Percentiles rank a stretch among this genome's conserved stretches.
Evolutionary conservation across 352 stramenopile species (phyloP).

Genomic region (Globisporangium heterothallicum): DNA sequence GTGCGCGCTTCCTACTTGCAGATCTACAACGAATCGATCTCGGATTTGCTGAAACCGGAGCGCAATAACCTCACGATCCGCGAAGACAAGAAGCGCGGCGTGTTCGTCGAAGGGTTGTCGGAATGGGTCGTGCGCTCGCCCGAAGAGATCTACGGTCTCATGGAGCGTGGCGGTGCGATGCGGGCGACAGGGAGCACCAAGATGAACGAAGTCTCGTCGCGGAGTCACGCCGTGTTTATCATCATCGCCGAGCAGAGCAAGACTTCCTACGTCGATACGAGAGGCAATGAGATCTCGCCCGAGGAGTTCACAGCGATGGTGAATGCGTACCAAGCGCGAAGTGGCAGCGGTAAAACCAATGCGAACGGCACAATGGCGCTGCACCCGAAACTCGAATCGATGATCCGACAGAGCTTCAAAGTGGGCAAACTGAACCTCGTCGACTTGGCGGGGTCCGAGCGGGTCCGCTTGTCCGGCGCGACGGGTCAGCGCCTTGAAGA

Average conservation of each 20-base stretch:
- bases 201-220: slow-evolving; percentile 87
- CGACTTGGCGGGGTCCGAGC: slow-evolving; percentile 89
- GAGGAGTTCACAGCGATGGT: slow-evolving; percentile 86
- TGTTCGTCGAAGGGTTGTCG: slow-evolving; percentile 93
- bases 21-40: slow-evolving; percentile 96
- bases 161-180: slow-evolving; percentile 87
- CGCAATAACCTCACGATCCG: slow-evolving; percentile 90
- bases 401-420: slow-evolving; percentile 91
- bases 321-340: slow-evolving; percentile 60
- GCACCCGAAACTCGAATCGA: slow-evolving; percentile 80
- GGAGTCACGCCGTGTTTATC: slow-evolving; percentile 92
- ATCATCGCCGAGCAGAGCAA: slow-evolving; percentile 93
- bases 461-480: slow-evolving; percentile 82
- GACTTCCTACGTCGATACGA: slow-evolving; percentile 84
- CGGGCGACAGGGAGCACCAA: slow-evolving; percentile 81
- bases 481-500: slow-evolving; percentile 87
- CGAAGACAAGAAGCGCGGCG: slow-evolving; percentile 89
- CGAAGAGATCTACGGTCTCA: slow-evolving; percentile 93
- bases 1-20: slow-evolving; percentile 91
- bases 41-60: slow-evolving; percentile 92
- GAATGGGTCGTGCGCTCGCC: slow-evolving; percentile 92
- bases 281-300: slow-evolving; percentile 69
- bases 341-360: slow-evolving; percentile 6
- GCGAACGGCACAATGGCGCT: slow-evolving; percentile 29
- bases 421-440: slow-evolving; percentile 94